Base-by-base conservation (phyloP, 495 filamentous ascomycete species). In the Astrocystis sublimbata region DNA sequence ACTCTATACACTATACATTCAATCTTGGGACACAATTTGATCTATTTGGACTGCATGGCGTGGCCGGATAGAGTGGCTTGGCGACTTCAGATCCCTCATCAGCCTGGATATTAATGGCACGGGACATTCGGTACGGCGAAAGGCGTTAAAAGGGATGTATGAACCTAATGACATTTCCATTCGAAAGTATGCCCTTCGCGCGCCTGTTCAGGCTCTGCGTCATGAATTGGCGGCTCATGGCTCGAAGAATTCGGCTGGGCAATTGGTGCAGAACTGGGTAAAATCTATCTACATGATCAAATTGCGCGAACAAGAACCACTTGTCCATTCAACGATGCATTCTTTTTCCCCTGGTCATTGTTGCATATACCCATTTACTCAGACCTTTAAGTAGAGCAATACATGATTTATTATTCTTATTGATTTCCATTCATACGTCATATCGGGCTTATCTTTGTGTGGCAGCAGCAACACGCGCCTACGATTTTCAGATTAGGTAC, bases 341-440 rank as follows among this genome's bases (percentile, higher is more conserved):
- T 50, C 56, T 12, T 45, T 28, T 21, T 33, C 53, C 15, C 55
- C 19, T 40, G 38, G 15, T 45, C 58, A 61, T 10, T 38, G 58
- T 61, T 45, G 49, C 38, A 61, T 61, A 61, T 61, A 61, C 58
- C 58, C 58, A 53, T 42, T 53, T 30, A 61, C 53, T 61, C 58
- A 17, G 49, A 45, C 38, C 8, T 36, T 45, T 15, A 59, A 24
- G 28, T 51, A 58, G 42, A 58, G 41, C 53, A 51, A 52, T 65
- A 30, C 53, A 57, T 47, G 40, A 43, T 54, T 35, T 40, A 50
- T 19, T 36, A 41, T 60, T n/a, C n/a, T n/a, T n/a, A 24, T 42
- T 36, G 24, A 60, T n/a, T 38, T 49, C 30, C 28, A 19, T 60
- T 19, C 55, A 42, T 56, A 17, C 21, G 28, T 17, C 10, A 28